Base-by-base conservation (phyloP, 2,329 filamentous ascomycete species). In the Colletotrichum sp. region DNA sequence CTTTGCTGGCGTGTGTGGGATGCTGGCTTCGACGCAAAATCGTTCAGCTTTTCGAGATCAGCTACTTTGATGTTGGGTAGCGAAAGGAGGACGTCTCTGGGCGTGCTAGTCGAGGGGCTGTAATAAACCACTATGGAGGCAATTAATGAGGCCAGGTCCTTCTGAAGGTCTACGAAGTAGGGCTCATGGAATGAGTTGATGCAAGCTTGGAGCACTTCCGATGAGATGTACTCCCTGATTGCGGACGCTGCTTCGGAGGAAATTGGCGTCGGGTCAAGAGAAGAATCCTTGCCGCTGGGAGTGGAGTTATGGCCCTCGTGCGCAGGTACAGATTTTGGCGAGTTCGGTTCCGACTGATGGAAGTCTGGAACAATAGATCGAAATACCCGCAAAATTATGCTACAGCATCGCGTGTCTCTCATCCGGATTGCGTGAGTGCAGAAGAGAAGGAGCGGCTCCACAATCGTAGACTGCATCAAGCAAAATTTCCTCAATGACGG, bases 101-200 rank as follows among this genome's bases (percentile, higher is more conserved):
- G 95, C 1, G 94, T 97, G 8, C 88, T 81, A 9, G 94, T 96
- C 36, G 91, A 84, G 0, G 91, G 88, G 15, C 92, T 91, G 82
- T 98, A 98, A 77, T 94, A 91, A 10, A 94, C 90, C 80, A 98
- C 89, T 77, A 99, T 97, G 6, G 93, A 91, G 0, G 96, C 96
- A 77, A 99, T 98, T 48, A 99, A 89, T 26, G 93, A 91, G 1
- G 96, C 96, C 26, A 99, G 90, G 68, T 99, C 96, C 82, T 96
- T 96, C 81, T 99, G 97, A 77, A 98, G 92, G 79, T 99, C 97
- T 39, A 98, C 96, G 84, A 99, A 99, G 84, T 99, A 98, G 0
- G 95, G 93, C 79, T 99, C 97, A 85, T 99, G 95, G 67, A 99
- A 92, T 3, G 95, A 98, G 3, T 93, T 95, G 82, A 98, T 95